Evolutionary conservation across 129 eudicot genomes (phyloP), one percentile per base, ranked within the genome.

Genomic region (Heracleum sosnowskyi): DNA sequence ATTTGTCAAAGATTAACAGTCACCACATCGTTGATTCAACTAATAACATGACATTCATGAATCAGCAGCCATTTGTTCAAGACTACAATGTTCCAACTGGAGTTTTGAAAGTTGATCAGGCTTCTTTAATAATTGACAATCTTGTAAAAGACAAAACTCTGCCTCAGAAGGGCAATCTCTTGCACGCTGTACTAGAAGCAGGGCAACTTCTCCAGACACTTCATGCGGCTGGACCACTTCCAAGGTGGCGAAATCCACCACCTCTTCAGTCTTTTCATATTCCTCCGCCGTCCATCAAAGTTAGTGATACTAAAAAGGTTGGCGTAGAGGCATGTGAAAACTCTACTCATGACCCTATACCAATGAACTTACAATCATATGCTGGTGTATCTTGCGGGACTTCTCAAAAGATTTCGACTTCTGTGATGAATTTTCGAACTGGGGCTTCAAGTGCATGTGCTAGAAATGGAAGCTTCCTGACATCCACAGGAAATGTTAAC

Each of bases 131-230:
- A 20, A 82, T 90, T 71, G 91, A 92, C 49, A 74, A 55, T 60
- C 77, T 92, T 77, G 84, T 85, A 74, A 88, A 84, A 76, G 93
- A 93, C 11, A 92, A 83, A 74, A 22, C 62, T 40, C 60, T 90
- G 82, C 97, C 97, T 22, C 87, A 69, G 79, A 85, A 75, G 39
- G 97, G 97, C 36, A 84, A 85, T 33, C 74, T 93, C 11, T 47
- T 90, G 72, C 82, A 83, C 72, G 82, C 92, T 10, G 94, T 93
- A 24, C 62, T 83, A 33, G 87, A 85, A 31, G 86, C 94, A 0
- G 92, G 91, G 13, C 92, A 96, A 1, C 82, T 90, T 55, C 82
- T 93, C 11, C 85, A 90, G 83, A 85, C 89, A 2, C 81, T 90
- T 24, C 75, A 86, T 12, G 85, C 78, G 40, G 84, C 91, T 2